phyloP scores from a whole-genome alignment of 2,329 filamentous ascomycete species.

The Talaromyces amestolkiae region DNA sequence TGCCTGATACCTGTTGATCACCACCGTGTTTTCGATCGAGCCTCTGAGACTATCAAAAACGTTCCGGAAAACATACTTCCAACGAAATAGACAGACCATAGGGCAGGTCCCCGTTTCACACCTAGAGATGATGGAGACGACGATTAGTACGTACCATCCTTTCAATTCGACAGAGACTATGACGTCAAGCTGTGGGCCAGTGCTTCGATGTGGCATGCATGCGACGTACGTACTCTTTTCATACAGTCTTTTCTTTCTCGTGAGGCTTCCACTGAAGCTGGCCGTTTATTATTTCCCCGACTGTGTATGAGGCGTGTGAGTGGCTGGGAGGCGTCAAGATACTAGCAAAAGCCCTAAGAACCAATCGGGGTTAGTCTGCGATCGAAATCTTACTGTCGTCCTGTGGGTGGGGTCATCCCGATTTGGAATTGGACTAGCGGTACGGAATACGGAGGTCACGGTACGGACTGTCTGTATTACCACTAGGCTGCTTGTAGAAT shows the following conservation, averaged over 20 bases:
- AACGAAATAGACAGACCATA: background rate
- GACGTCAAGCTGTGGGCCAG: background rate
- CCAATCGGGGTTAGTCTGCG: background rate
- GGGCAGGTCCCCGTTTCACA: background rate
- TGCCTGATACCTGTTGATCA: slow-evolving; percentile 1
- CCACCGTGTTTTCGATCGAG: background rate
- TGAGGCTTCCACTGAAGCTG: background rate
- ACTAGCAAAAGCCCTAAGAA: background rate
- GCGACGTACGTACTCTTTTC: background rate
- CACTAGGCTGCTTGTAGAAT: background rate
- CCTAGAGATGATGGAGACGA: background rate
- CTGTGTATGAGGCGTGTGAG: background rate
- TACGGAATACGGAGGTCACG: background rate
- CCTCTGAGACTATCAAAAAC: background rate
- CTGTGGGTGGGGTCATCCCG: background rate
- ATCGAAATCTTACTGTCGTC: background rate
- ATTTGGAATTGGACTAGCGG: background rate
- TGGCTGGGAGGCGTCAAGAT: background rate
- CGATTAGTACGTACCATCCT: background rate
- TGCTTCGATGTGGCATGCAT: background rate
- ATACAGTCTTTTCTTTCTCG: background rate
- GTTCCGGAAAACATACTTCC: background rate
- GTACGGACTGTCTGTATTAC: background rate
- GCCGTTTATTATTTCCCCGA: background rate
- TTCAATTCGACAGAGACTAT: background rate